phyloP scores from a whole-genome alignment of 163 green algal species.

The Coccomyxa subellipsoidea region DNA sequence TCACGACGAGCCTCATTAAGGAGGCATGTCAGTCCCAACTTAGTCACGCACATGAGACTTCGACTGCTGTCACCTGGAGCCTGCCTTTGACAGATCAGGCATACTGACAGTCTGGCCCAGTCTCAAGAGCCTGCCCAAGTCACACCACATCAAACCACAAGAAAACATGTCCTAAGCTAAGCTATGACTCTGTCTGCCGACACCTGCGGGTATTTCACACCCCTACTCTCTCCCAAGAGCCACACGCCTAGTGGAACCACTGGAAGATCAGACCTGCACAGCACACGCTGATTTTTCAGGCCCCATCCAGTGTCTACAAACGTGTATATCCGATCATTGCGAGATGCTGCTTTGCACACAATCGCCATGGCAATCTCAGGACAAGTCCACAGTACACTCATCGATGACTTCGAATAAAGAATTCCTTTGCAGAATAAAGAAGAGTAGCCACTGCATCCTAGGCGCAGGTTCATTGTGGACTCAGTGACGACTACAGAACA shows the following conservation, averaged over 20 bases:
- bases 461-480: too few species aligned
- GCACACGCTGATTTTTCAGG: too few species aligned
- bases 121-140: background rate
- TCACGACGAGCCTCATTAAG: background rate
- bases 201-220: background rate
- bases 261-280: constrained; percentile 11
- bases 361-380: too few species aligned
- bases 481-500: too few species aligned
- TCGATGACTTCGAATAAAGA: too few species aligned
- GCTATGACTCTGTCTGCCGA: background rate
- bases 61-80: background rate
- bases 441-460: too few species aligned
- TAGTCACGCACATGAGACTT: background rate
- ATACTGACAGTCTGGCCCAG: background rate
- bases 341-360: too few species aligned
- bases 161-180: background rate
- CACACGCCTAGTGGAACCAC: background rate
- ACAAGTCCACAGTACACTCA: too few species aligned
- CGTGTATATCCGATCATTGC: too few species aligned
- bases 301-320: too few species aligned
- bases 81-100: background rate
- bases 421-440: too few species aligned
- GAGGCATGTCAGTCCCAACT: background rate
- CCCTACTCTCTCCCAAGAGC: background rate
- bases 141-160: background rate